These are phyloP conservation scores for Cadophora luteo-olivacea DNA, from an alignment of 2,329 filamentous ascomycete genomes.

Conservation along the genomic window DNA sequence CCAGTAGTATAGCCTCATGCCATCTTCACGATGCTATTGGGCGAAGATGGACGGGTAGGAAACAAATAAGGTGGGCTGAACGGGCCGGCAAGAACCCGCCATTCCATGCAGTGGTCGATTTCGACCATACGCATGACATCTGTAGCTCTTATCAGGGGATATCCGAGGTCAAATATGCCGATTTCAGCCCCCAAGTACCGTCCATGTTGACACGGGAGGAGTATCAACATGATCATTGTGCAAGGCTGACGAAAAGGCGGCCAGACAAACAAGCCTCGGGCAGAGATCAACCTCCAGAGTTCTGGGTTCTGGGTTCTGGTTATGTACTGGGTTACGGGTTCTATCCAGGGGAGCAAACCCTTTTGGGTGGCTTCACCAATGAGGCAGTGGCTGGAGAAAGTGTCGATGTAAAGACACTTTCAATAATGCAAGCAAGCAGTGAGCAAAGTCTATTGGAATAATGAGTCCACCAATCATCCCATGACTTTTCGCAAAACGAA, in stretches of 20 bases:
- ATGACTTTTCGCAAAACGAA: not conserved
- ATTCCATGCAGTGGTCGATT: conserved; percentile 16
- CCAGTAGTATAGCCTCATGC: conserved; percentile 26
- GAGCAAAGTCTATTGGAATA: not conserved
- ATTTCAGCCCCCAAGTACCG: conserved; percentile 18
- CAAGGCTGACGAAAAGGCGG: conserved; percentile 12
- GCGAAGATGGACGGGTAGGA: conserved; percentile 16
- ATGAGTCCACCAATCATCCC: not conserved
- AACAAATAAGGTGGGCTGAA: conserved; percentile 23
- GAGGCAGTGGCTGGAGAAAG: not conserved
- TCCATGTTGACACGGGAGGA: not conserved
- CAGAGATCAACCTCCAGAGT: not conserved
- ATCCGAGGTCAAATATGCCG: not conserved
- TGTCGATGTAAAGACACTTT: not conserved
- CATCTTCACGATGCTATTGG: conserved; percentile 23
- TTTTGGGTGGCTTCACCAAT: not conserved
- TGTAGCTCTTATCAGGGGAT: conserved; percentile 12
- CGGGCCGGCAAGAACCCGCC: conserved; percentile 27
- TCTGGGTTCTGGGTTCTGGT: no score
- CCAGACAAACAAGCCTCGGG: conserved; percentile 11
- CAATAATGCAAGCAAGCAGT: not conserved
- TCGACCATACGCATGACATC: conserved; percentile 10
- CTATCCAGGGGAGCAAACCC: not conserved
- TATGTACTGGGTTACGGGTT: no score
- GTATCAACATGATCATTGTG: not conserved